Evolutionary conservation across 805 yeast species (phyloP).

Genomic region (Kuraishia molischiana): DNA sequence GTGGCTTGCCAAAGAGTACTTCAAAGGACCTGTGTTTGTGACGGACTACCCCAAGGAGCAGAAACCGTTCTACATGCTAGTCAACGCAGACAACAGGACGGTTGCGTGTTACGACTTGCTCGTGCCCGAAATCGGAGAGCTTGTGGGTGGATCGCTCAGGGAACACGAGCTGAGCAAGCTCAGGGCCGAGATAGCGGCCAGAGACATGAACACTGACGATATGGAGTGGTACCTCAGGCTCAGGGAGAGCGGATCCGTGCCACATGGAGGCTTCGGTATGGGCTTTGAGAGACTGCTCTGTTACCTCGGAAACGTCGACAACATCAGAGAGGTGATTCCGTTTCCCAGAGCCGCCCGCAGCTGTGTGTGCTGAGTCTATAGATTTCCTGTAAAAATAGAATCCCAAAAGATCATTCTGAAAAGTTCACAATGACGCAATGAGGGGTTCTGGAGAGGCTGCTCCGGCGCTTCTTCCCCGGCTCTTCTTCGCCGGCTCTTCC

Average conservation of each 20-base stretch:
- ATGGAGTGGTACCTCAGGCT: constrained; percentile 76
- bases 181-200: constrained; percentile 33
- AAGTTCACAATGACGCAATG: too few species aligned
- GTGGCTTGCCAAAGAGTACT: constrained; percentile 67
- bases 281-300: constrained; percentile 84
- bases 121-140: constrained; percentile 87
- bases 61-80: constrained; percentile 91
- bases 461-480: too few species aligned
- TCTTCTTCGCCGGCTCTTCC: neutral
- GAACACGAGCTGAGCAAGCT: constrained; percentile 53
- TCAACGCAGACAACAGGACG: constrained; percentile 36
- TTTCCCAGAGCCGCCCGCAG: constrained; percentile 67
- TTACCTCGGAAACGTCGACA: constrained; percentile 64
- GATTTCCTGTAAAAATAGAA: too few species aligned
- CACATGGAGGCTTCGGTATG: constrained; percentile 97
- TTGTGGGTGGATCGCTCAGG: constrained; percentile 91
- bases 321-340: constrained; percentile 79
- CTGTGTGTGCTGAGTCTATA: constrained; percentile 29
- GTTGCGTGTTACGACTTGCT: constrained; percentile 88
- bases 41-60: constrained; percentile 73
- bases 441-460: too few species aligned
- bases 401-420: too few species aligned
- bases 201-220: constrained; percentile 48
- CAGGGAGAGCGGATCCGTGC: constrained; percentile 70
- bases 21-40: constrained; percentile 72